Evolutionary conservation across 805 yeast species (phyloP), one percentile per base, ranked within the genome.

Genomic region (Ogataea nonfermentans): DNA sequence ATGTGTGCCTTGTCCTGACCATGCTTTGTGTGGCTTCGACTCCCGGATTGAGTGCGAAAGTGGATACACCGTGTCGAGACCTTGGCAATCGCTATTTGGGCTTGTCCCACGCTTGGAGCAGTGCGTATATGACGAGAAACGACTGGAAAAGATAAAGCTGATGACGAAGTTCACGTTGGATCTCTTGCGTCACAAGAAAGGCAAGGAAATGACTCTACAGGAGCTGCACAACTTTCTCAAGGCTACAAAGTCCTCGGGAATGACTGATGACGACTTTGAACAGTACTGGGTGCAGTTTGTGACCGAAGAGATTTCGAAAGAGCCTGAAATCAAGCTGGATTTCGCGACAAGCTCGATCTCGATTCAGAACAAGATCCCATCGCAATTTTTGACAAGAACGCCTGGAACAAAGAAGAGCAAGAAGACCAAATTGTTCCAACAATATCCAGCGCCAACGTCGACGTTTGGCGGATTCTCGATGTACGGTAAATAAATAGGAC

Each of bases 1-100:
- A 0, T 91, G 99, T 64, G 63, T 74, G 4, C 75, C 75, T 17
- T 91, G 98, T 57, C 97, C 98, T 2, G 74, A 70, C 3, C 81
- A 90, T 62, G 93, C 90, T 0, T 67, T 76, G 26, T 91, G 98
- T 62, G 78, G 71, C 47, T 76, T 78, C 16, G 57, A 70, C 31
- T 66, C 84, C 51, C 66, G 71, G 36, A 54, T 85, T 7, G 78
- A 73, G 41, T 91, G 99, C 62, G 79, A 76, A 50, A 80, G 79
- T 31, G 95, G 82, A 41, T 84, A 68, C 55, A 58, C 75, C 32
- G 70, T 66, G 24, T 54, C 55, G 27, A 67, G 72, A 37, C 81
- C 82, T 11, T 73, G 80, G 73, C 68, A 74, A 47, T 64, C 76
- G 27, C 56, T 78, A 23, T 68, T 72, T 42, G 82, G 85, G 4